Evolutionary conservation across 768 basidiomycete genomes (phyloP), one percentile per base, ranked within the genome.

Genomic region (Mycena crocata): DNA sequence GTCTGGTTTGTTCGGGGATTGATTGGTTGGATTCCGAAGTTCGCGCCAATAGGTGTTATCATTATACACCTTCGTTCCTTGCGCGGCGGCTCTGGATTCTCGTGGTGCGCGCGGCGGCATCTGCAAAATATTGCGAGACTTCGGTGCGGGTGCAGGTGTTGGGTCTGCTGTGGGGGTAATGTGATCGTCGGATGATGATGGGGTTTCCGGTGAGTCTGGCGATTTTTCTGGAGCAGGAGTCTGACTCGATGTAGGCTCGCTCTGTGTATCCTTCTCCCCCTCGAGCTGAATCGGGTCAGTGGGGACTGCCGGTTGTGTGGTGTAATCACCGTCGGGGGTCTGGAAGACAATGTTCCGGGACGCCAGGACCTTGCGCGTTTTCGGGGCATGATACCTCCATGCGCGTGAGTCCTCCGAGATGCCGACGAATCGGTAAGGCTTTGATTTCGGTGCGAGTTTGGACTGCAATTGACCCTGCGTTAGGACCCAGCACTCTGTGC

Each of bases 221-320:
- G 10, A 12, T 5, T 14, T 42, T 42, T 42, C 52, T 32, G 30
- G 4, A 19, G 35, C 15, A 10, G 30, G 35, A 10, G 52, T 14
- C 35, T 62, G 50, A 37, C 34, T 51, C 60, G 48, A 45, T 37
- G 26, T 34, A 19, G 49, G 60, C 60, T 62, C 60, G 49, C 60
- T 62, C 30, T 30, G 52, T 35, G 35, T 39, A 35, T 52, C 10
- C 15, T 23, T 52, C 60, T 62, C 60, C 60, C 60, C 60, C 60
- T 62, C 60, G 60, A 62, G 60, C 60, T 26, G 50, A 26, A 51
- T 44, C 50, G 50, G 39, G 50, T 62, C 60, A 39, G 28, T 23
- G 15, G 57, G 46, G 44, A 59, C 24, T 39, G 57, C 55, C 23
- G 46, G 46, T 35, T 59, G 57, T 3, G 44, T 42, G 1, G 26